Conservation (phyloP, 345 rosid genomes). For the Acer campestre region DNA sequence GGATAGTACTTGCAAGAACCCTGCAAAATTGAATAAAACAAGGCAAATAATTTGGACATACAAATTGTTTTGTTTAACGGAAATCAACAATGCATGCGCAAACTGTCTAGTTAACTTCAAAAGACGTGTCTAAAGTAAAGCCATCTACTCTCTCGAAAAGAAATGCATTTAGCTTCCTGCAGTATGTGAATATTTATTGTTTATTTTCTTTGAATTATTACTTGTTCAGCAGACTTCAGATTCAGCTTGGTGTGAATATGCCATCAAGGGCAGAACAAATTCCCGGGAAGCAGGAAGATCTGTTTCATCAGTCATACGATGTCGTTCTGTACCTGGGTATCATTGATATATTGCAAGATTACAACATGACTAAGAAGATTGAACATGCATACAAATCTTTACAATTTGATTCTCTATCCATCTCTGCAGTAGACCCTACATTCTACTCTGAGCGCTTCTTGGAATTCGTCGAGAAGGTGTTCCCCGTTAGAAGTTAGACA, state of each 20-base stretch:
- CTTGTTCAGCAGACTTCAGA: constrained; percentile 64
- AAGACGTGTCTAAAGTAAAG: not conserved
- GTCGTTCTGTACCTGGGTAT: constrained; percentile 92
- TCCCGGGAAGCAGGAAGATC: constrained; percentile 75
- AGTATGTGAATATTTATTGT: not conserved
- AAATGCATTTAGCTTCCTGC: not conserved
- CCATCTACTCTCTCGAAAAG: not conserved
- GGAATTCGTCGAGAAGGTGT: constrained; percentile 78
- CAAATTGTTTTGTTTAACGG: not conserved
- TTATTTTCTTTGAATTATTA: not conserved
- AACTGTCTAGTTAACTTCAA: not conserved
- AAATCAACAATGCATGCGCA: not conserved
- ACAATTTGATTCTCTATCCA: constrained; percentile 82
- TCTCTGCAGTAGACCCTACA: constrained; percentile 89
- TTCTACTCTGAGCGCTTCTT: constrained; percentile 85
- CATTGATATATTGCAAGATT: constrained; percentile 91
- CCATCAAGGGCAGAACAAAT: constrained; percentile 90
- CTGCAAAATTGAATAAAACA: not conserved
- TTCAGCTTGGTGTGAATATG: constrained; percentile 97
- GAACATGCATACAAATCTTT: constrained; percentile 93
- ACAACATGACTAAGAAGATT: constrained; percentile 85
- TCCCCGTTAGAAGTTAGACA: constrained; percentile 45
- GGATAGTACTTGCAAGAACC: not conserved
- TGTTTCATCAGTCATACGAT: constrained; percentile 66
- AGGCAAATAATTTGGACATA: too few relatives aligned